Conservation (phyloP, 805 yeast genomes). For the Brettanomyces nanus region DNA sequence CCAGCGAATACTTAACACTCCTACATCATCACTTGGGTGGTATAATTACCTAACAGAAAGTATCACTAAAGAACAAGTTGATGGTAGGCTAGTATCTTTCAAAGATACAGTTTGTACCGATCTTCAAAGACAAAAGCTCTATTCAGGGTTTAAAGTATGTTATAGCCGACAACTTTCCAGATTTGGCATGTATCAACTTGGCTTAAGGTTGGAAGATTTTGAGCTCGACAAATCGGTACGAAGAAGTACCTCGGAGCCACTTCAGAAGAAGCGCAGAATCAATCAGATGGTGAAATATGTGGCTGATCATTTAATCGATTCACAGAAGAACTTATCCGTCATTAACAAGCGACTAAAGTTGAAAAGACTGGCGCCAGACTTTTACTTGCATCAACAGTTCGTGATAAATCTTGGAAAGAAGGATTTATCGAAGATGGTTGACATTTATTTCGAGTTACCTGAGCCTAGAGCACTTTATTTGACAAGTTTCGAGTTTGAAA, state of each 20-base stretch:
- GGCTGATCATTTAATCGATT: conserved; percentile 2
- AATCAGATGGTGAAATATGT: conserved; percentile 1
- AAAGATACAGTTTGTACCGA: neutral
- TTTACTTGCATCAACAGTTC: conserved; percentile 15
- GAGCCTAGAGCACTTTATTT: conserved; percentile 10
- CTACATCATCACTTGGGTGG: conserved; percentile 1
- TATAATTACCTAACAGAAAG: neutral
- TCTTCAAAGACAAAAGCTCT: neutral
- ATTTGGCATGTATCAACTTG: neutral
- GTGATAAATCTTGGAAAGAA: conserved; percentile 4
- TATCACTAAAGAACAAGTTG: neutral
- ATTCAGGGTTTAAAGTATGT: conserved; percentile 1
- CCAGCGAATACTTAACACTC: neutral
- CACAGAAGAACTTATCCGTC: conserved; percentile 5
- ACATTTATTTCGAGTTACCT: conserved; percentile 15
- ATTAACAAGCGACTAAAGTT: conserved; percentile 8
- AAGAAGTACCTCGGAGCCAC: neutral
- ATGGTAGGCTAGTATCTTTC: neutral
- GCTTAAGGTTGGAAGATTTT: neutral
- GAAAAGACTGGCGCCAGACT: conserved; percentile 7
- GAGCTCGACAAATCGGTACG: neutral
- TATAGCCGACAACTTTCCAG: neutral
- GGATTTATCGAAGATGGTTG: conserved; percentile 6
- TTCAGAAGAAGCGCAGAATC: neutral
- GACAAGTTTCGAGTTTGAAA: conserved; percentile 14